Conservation (phyloP, 305 asterid species). For the Salvia sclarea region DNA sequence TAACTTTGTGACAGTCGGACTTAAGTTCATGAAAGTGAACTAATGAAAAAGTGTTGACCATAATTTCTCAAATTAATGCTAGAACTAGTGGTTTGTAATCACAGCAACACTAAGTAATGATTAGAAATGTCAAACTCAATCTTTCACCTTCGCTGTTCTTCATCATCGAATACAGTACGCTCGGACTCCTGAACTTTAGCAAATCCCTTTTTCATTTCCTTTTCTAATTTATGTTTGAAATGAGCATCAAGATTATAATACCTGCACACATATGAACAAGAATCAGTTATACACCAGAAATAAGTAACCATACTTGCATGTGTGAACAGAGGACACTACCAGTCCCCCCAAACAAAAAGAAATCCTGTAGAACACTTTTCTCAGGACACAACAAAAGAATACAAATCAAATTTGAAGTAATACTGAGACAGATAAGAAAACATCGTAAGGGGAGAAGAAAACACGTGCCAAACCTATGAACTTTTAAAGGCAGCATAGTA, state of each 20-base stretch:
- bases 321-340: neutral
- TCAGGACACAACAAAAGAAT: conserved; percentile 2
- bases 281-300: conserved; percentile 5
- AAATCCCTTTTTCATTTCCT: conserved; percentile 67
- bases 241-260: conserved; percentile 85
- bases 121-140: neutral
- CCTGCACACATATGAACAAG: conserved; percentile 49
- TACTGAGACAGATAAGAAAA: neutral
- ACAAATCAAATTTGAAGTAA: neutral
- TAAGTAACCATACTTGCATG: neutral
- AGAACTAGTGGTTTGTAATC: neutral
- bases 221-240: conserved; percentile 62
- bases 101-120: conserved; percentile 11
- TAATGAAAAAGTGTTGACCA: conserved; percentile 2
- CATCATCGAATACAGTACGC: conserved; percentile 84
- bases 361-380: neutral
- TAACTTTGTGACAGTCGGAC: neutral
- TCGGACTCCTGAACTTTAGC: conserved; percentile 58
- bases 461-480: neutral
- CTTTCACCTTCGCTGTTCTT: conserved; percentile 82
- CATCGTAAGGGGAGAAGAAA: neutral
- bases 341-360: neutral
- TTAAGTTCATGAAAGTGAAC: neutral
- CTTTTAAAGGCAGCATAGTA: conserved; percentile 6
- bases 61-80: neutral